phyloP scores from a whole-genome alignment of 2,329 filamentous ascomycete species.

The Pseudogymnoascus verrucosus region DNA sequence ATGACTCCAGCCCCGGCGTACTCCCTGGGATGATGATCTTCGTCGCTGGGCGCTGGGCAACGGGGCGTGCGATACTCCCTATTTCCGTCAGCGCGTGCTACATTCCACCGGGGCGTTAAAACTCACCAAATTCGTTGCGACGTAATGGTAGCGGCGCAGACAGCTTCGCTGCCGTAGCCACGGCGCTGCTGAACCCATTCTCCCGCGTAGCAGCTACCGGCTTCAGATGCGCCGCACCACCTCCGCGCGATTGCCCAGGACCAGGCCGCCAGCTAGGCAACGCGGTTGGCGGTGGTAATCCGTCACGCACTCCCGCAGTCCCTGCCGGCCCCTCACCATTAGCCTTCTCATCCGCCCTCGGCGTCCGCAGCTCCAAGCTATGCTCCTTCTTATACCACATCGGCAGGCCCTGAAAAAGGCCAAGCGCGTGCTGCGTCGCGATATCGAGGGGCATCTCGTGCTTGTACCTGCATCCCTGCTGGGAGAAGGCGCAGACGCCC shows the following conservation, averaged over 20 bases:
- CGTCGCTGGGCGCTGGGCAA: not conserved
- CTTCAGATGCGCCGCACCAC: not conserved
- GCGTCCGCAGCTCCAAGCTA: constrained; percentile 13
- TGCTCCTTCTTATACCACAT: constrained; percentile 51
- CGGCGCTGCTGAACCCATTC: not conserved
- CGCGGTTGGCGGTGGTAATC: not conserved
- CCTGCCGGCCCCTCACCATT: not conserved
- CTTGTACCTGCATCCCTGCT: constrained; percentile 82
- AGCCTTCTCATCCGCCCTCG: not conserved
- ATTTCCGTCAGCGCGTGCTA: not conserved
- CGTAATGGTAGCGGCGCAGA: not conserved
- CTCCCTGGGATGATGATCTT: not conserved
- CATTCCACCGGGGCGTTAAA: not conserved
- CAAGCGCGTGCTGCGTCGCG: constrained; percentile 58
- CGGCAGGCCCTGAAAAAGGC: constrained; percentile 59
- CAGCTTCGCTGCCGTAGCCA: not conserved
- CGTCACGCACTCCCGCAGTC: not conserved
- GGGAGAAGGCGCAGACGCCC: constrained; percentile 75
- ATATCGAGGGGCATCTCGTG: constrained; percentile 77
- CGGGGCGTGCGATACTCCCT: not conserved
- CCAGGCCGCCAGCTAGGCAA: not conserved
- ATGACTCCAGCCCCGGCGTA: not conserved
- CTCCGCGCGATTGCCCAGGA: not conserved
- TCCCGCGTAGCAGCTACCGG: not conserved
- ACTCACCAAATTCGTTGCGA: not conserved